phyloP scores from a whole-genome alignment of 2,329 filamentous ascomycete species.

The Diaporthe caulivora region DNA sequence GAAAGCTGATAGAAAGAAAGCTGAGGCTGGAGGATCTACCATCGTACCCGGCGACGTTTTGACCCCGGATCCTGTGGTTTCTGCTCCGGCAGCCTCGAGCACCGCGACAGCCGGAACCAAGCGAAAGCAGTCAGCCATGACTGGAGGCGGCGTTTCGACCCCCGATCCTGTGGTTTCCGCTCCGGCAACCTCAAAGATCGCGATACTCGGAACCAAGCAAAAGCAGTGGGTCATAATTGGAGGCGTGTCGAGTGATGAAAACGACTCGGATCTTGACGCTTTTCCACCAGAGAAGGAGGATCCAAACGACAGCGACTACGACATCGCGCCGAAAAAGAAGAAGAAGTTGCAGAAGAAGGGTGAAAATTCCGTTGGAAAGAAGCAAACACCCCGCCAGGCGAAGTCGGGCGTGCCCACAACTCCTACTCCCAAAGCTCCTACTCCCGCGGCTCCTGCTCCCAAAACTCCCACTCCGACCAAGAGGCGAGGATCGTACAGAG shows the following conservation, averaged over 20 bases:
- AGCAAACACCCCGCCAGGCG: background rate
- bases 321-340: slow-evolving; percentile 10
- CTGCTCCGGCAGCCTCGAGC: background rate
- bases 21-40: background rate
- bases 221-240: background rate
- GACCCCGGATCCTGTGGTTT: background rate
- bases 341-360: background rate
- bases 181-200: background rate
- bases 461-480: background rate
- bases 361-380: background rate
- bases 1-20: background rate
- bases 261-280: background rate
- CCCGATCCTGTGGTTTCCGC: background rate
- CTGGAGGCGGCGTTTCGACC: background rate
- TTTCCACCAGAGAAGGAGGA: slow-evolving; percentile 15
- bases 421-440: background rate
- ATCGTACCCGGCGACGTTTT: background rate
- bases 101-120: background rate
- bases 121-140: background rate
- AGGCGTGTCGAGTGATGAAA: background rate
- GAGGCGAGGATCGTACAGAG: background rate
- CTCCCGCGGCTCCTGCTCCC: background rate
- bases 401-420: background rate
- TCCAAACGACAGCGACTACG: slow-evolving; percentile 8
- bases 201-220: background rate